phyloP scores from a whole-genome alignment of 2,329 filamentous ascomycete species.

The Penicillium aurantiogriseum region DNA sequence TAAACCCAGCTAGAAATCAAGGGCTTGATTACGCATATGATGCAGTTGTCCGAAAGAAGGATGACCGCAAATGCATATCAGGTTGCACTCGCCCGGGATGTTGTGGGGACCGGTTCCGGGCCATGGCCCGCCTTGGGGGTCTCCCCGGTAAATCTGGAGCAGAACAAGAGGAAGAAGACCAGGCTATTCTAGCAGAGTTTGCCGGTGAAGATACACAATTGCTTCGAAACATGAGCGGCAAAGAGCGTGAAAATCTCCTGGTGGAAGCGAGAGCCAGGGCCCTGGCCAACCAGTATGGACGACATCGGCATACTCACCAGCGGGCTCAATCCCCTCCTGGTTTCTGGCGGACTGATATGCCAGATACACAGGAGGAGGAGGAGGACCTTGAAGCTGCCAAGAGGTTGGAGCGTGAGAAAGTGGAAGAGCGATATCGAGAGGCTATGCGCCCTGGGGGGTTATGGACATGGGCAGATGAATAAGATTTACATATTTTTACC shows the following conservation, averaged over 20 bases:
- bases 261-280: conserved; percentile 72
- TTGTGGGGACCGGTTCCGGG: conserved; percentile 69
- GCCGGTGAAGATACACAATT: conserved; percentile 46
- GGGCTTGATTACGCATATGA: conserved; percentile 70
- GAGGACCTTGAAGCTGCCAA: conserved; percentile 64
- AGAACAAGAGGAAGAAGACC: conserved; percentile 25
- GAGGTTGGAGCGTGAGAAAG: conserved; percentile 60
- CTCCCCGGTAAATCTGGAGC: conserved; percentile 26
- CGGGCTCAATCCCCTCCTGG: conserved; percentile 74
- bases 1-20: conserved; percentile 71
- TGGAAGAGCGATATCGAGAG: conserved; percentile 75
- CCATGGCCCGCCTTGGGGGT: conserved; percentile 55
- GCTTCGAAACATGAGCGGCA: conserved; percentile 51
- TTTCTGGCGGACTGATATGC: conserved; percentile 90
- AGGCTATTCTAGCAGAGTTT: conserved; percentile 51
- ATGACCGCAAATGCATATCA: conserved; percentile 66
- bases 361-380: conserved; percentile 76
- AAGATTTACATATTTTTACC: not conserved
- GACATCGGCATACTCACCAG: conserved; percentile 72
- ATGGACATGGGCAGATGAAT: conserved; percentile 83
- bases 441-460: conserved; percentile 73
- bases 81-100: conserved; percentile 75
- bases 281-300: conserved; percentile 72
- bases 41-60: conserved; percentile 70
- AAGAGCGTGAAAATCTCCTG: conserved; percentile 66